Base-by-base conservation (phyloP, 345 rosid genomes). In the Salix dunnii region DNA sequence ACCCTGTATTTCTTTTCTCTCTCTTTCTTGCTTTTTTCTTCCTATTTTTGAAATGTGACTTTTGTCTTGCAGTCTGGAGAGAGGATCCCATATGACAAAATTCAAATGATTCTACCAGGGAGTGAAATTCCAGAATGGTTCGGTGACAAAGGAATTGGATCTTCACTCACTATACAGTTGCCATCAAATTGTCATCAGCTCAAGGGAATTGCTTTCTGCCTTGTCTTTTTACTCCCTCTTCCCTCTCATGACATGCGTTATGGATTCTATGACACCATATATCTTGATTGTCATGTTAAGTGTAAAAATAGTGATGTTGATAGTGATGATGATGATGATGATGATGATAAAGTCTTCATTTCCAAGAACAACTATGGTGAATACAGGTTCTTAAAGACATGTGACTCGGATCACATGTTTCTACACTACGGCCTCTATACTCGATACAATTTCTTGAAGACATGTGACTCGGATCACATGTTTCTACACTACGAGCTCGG, bases 111-210 rank as follows among this genome's bases (percentile, higher is more conserved):
- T 27, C 9, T 72, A 20, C 81, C 77, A 0, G 81, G 81, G 28
- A 33, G 73, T 40, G 43, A 72, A 23, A 40, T 78, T 66, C 76
- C 81, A 17, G 60, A 72, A 23, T 78, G 81, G 76, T 67, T 72
- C 46, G 30, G 42, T 20, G 1, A 73, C 12, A 60, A 42, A 40
- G 58, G 4, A 10, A n/a, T 6, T 14, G 77, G 68, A 30, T 55
- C 73, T 53, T 33, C 77, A 13, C 21, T 71, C 16, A 71, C 30
- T 0, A 9, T 72, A 6, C 8, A 49, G 20, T 25, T 48, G 25
- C 80, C 70, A 6, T 40, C 66, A 33, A 13, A 23, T 71, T 35
- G 33, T 5, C 7, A 12, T 48, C 9, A 20, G 17, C 18, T 38
- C 2, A 8, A n/a, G 5, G 77, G 69, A 13, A 28, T 58, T 67